phyloP scores from a whole-genome alignment of 345 rosid genomes.

The Mallotus nudiflorus region DNA sequence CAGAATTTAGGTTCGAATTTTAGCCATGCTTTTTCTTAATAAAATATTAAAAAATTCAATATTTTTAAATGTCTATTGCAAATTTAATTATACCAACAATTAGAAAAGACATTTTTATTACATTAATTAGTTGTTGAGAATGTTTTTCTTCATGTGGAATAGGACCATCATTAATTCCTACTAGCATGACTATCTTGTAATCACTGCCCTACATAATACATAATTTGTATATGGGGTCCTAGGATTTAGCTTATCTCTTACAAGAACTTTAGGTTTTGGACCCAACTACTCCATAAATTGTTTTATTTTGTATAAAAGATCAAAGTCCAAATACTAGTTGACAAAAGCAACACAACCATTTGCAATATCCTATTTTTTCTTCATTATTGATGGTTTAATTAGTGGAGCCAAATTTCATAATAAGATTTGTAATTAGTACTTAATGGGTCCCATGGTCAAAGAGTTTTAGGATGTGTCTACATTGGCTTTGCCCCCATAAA shows the following conservation, averaged over 20 bases:
- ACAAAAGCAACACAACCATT: not conserved
- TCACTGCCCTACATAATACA: constrained; percentile 16
- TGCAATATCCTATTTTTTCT: not conserved
- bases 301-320: not conserved
- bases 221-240: constrained; percentile 24
- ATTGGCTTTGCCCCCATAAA: not conserved
- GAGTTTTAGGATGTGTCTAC: not conserved
- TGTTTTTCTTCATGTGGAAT: constrained; percentile 1
- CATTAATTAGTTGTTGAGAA: not conserved
- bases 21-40: too few relatives aligned
- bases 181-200: constrained; percentile 17
- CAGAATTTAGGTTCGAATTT: too few relatives aligned
- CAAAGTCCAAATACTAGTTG: not conserved
- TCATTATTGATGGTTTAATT: constrained; percentile 3
- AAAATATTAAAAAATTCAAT: not conserved
- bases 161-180: constrained; percentile 14
- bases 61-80: too few relatives aligned
- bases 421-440: not conserved
- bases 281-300: not conserved
- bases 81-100: not conserved
- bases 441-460: not conserved
- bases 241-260: not conserved
- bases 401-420: not conserved
- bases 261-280: not conserved
- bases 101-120: not conserved